A percentile compares a stretch with the other conserved stretches of the same genome.
phyloP scores from a whole-genome alignment of 2,329 filamentous ascomycete genomes.

The Phaeosphaeriaceae sp. region DNA sequence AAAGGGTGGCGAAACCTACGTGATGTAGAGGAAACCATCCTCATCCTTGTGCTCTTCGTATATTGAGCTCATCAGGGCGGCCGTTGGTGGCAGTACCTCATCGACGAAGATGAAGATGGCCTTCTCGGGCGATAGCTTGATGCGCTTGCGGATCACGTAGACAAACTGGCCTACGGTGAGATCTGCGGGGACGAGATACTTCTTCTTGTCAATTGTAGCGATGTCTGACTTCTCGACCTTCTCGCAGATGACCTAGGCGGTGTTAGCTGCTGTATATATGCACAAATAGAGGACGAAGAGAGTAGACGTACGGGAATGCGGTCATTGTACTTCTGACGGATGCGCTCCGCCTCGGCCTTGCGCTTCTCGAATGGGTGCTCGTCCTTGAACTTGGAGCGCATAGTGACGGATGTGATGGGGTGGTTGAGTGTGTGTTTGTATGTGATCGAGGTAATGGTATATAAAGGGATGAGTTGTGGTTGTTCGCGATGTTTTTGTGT shows the following conservation, averaged over 20 bases:
- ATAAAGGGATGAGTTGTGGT: slow-evolving; percentile 8
- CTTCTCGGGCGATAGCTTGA: slow-evolving; percentile 99
- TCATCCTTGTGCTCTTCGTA: slow-evolving; percentile 98
- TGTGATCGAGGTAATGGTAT: slow-evolving; percentile 6
- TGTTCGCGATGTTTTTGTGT: slow-evolving; percentile 20
- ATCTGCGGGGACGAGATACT: slow-evolving; percentile 97
- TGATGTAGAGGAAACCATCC: slow-evolving; percentile 96
- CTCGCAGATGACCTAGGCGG: slow-evolving; percentile 89
- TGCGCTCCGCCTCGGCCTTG: slow-evolving; percentile 99
- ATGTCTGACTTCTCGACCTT: slow-evolving; percentile 99
- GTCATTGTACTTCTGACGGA: slow-evolving; percentile 98
- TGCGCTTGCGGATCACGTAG: slow-evolving; percentile 99
- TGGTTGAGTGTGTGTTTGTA: slow-evolving; percentile 17
- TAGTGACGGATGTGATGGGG: slow-evolving; percentile 51
- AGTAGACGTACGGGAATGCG: slow-evolving; percentile 87
- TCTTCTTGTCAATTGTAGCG: slow-evolving; percentile 99
- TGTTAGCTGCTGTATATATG: slow-evolving; percentile 27
- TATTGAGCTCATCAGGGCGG: slow-evolving; percentile 98
- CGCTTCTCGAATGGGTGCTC: slow-evolving; percentile 99
- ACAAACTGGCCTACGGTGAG: slow-evolving; percentile 99
- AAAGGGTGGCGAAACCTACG: slow-evolving; percentile 60
- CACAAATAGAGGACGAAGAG: slow-evolving; percentile 3
- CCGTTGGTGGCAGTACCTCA: slow-evolving; percentile 94
- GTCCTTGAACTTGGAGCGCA: slow-evolving; percentile 99
- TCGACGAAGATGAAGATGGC: slow-evolving; percentile 99